Conservation (phyloP, 2,329 filamentous ascomycete genomes). For the Drechslera avenae region DNA sequence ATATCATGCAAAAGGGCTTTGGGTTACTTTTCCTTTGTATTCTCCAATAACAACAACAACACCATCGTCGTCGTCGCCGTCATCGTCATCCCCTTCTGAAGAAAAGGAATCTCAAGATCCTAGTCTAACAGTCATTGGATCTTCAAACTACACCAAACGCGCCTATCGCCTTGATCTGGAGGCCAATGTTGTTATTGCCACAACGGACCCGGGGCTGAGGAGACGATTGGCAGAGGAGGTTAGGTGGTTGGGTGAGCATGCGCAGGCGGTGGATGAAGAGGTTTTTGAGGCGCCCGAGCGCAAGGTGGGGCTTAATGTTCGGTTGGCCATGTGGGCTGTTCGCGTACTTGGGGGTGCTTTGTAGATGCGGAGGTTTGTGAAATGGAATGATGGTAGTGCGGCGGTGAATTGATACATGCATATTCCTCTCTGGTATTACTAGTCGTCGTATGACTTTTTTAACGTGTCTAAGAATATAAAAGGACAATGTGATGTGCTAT, state of each 20-base stretch:
- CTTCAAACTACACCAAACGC: slow-evolving; percentile 93
- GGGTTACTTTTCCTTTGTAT: slow-evolving; percentile 71
- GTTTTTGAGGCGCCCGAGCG: slow-evolving; percentile 83
- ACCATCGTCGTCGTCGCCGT: too few relatives aligned
- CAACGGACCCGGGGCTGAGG: slow-evolving; percentile 73
- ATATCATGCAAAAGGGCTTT: slow-evolving; percentile 96
- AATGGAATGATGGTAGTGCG: neutral
- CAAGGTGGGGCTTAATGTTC: slow-evolving; percentile 81
- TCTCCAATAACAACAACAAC: too few relatives aligned
- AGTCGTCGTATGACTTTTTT: too few relatives aligned
- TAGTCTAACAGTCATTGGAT: slow-evolving; percentile 82
- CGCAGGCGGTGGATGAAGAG: slow-evolving; percentile 69
- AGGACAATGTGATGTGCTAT: too few relatives aligned
- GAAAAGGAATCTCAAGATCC: slow-evolving; percentile 57
- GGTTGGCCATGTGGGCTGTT: slow-evolving; percentile 93
- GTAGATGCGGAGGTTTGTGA: slow-evolving; percentile 49
- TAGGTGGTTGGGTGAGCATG: slow-evolving; percentile 76
- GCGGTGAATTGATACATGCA: too few relatives aligned
- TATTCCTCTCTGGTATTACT: too few relatives aligned
- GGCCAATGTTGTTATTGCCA: slow-evolving; percentile 84
- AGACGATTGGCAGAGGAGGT: slow-evolving; percentile 78
- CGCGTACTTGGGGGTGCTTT: slow-evolving; percentile 84
- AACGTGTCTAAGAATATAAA: too few relatives aligned
- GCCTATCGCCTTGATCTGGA: slow-evolving; percentile 93
- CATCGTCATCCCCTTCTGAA: neutral